Percentiles rank a stretch among this genome's conserved stretches.
These are phyloP conservation scores for Physocladia obscura DNA, from an alignment of 192 early-diverging fungal species.

Conservation along the genomic window DNA sequence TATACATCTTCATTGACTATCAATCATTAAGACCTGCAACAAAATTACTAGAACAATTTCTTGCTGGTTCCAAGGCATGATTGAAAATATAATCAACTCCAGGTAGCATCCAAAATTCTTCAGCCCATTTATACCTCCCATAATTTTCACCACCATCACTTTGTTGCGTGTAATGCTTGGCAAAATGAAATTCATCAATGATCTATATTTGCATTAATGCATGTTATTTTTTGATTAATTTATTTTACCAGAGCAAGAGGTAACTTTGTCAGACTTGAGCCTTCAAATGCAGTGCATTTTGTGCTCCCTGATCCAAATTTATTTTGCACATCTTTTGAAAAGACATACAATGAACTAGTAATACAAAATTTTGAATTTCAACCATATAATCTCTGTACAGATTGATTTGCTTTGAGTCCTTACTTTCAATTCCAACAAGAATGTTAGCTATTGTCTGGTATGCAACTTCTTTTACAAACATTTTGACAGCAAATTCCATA, in stretches of 20 bases:
- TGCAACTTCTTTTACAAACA: neutral
- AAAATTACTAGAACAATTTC: neutral
- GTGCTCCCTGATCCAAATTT: neutral
- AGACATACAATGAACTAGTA: neutral
- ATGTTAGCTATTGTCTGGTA: neutral
- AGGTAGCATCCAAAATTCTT: too few relatives aligned
- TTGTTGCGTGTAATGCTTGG: too few relatives aligned
- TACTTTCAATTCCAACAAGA: neutral
- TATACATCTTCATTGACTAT: neutral
- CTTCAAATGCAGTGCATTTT: neutral
- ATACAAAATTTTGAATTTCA: neutral
- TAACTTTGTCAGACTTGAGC: neutral
- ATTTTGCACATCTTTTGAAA: neutral
- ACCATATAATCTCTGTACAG: constrained; percentile 1
- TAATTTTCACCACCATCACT: too few relatives aligned
- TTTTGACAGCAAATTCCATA: neutral
- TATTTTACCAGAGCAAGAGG: neutral
- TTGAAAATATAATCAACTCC: too few relatives aligned
- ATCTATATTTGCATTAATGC: too few relatives aligned
- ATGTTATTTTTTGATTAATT: too few relatives aligned
- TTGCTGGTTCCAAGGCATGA: too few relatives aligned
- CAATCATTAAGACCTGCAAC: neutral
- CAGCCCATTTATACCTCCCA: too few relatives aligned
- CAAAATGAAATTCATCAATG: too few relatives aligned
- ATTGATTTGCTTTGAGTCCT: neutral